phyloP scores from a whole-genome alignment of 768 basidiomycete genomes.

The Boletus vermiculosoides region DNA sequence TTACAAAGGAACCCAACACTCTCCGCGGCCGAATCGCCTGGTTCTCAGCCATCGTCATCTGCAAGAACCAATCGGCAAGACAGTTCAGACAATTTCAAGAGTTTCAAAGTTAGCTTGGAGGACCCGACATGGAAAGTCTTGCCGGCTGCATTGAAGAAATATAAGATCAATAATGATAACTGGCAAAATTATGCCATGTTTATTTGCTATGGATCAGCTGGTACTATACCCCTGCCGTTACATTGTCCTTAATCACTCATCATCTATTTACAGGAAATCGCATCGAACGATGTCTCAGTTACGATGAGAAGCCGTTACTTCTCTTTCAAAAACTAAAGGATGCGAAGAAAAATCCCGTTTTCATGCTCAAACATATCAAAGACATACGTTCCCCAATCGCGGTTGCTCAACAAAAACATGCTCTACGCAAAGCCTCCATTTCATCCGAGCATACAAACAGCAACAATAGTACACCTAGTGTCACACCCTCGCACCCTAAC shows the following conservation, averaged over 20 bases:
- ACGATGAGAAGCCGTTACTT: conserved; percentile 95
- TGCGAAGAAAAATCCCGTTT: conserved; percentile 95
- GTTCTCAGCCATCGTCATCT: conserved; percentile 28
- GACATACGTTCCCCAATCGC: conserved; percentile 97
- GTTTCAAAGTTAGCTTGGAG: conserved; percentile 96
- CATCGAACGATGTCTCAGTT: conserved; percentile 91
- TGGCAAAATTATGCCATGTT: conserved; percentile 99
- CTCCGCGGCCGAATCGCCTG: conserved; percentile 30
- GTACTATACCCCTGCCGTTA: conserved; percentile 40
- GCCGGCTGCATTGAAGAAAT: conserved; percentile 97
- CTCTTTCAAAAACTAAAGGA: conserved; percentile 98
- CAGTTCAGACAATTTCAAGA: conserved; percentile 75
- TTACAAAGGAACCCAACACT: conserved; percentile 31
- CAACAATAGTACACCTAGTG: conserved; percentile 17
- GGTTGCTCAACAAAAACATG: conserved; percentile 95
- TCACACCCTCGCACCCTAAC: conserved; percentile 19
- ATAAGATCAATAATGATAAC: conserved; percentile 96
- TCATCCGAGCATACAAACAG: conserved; percentile 27
- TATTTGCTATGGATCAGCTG: conserved; percentile 93
- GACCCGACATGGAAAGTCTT: conserved; percentile 99
- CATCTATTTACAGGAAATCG: conserved; percentile 51
- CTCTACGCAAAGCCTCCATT: conserved; percentile 72
- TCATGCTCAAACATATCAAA: conserved; percentile 93
- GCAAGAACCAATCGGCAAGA: conserved; percentile 55
- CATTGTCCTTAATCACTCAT: neutral